These are phyloP conservation scores for Raddia guianensis DNA, from an alignment of 176 grass and related monocot species.

Conservation along the genomic window DNA sequence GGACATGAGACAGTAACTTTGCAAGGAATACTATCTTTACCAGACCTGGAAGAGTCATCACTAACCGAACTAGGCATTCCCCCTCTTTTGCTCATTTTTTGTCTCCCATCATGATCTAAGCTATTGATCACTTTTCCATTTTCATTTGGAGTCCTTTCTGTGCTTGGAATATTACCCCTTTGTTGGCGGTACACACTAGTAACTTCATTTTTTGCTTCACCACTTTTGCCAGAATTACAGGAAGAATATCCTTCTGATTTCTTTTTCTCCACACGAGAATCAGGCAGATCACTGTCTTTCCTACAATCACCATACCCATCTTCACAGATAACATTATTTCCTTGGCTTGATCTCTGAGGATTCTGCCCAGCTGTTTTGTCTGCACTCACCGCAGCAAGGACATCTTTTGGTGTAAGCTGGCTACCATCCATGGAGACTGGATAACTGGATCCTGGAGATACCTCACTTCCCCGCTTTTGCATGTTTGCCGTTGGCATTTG, in stretches of 20 bases:
- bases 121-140: conserved; percentile 36
- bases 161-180: conserved; percentile 21
- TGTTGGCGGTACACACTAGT: conserved; percentile 15
- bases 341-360: conserved; percentile 43
- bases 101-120: conserved; percentile 21
- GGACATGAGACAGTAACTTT: conserved; percentile 34
- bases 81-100: conserved; percentile 27
- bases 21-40: conserved; percentile 18
- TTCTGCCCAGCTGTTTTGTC: conserved; percentile 21
- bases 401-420: conserved; percentile 31
- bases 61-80: conserved; percentile 5
- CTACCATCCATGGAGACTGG: conserved; percentile 13
- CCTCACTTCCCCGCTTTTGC: conserved; percentile 39
- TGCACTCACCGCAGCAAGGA: not conserved
- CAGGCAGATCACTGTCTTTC: conserved; percentile 15
- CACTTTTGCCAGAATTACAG: conserved; percentile 30
- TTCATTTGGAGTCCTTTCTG: conserved; percentile 40
- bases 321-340: conserved; percentile 48
- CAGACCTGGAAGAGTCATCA: conserved; percentile 25
- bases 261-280: conserved; percentile 33
- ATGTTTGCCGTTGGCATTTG: conserved; percentile 33
- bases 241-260: conserved; percentile 30
- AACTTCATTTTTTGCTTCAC: conserved; percentile 5
- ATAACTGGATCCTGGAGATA: conserved; percentile 29
- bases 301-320: conserved; percentile 37